Evolutionary conservation across 225 moss, liverwort and hornwort genomes (phyloP).

Genomic region (Antitrichia curtipendula): DNA sequence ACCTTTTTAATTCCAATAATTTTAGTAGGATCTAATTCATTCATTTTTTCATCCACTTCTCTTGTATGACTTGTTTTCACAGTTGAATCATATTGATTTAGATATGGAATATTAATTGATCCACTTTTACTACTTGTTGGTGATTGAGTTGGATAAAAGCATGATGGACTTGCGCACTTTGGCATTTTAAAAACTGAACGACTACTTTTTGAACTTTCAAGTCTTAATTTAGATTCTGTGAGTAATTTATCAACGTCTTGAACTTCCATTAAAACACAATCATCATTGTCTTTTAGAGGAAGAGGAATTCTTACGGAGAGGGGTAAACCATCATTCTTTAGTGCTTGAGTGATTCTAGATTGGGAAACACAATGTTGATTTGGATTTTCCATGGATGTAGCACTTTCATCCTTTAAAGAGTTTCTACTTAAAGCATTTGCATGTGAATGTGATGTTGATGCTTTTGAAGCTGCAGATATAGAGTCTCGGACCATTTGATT

Average conservation of each 20-base stretch:
- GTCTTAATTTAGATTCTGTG: neutral
- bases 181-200: neutral
- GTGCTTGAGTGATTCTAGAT: slow-evolving; percentile 4
- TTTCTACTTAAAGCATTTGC: neutral
- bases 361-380: neutral
- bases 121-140: neutral
- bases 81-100: neutral
- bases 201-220: neutral
- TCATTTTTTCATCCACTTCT: neutral
- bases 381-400: neutral
- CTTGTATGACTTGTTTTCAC: neutral
- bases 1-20: neutral
- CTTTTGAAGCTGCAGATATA: neutral
- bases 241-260: neutral
- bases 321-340: neutral
- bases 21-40: neutral
- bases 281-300: neutral
- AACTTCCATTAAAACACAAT: neutral
- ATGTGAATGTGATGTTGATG: neutral
- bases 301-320: neutral
- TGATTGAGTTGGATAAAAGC: neutral
- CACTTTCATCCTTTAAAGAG: neutral
- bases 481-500: neutral
- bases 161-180: neutral
- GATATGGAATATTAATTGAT: neutral